These are phyloP conservation scores for Phytophthora pistaciae DNA, from an alignment of 352 stramenopile genomes.

Conservation along the genomic window DNA sequence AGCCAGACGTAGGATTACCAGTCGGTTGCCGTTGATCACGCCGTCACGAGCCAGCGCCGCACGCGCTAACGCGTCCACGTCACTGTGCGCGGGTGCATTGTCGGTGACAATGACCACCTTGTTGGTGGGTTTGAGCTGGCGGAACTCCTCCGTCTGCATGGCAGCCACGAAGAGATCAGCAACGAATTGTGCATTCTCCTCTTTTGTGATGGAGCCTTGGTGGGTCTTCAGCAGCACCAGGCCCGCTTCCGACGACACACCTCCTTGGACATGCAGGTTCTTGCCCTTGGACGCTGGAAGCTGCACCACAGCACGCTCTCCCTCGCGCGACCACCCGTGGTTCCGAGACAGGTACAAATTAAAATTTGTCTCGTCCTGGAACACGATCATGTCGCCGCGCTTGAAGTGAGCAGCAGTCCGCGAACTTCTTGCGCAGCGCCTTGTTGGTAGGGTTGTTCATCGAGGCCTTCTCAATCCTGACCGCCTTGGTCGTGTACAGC, in stretches of 20 bases:
- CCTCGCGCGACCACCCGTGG: constrained; percentile 14
- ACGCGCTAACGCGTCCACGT: constrained; percentile 8
- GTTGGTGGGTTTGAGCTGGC: constrained; percentile 8
- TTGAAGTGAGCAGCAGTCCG: constrained; percentile 13
- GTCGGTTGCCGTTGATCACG: constrained; percentile 21
- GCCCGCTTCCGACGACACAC: constrained; percentile 8
- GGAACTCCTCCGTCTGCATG: constrained; percentile 13
- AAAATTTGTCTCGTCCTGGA: constrained; percentile 33
- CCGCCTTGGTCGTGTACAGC: constrained; percentile 25
- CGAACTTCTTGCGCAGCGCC: constrained; percentile 25
- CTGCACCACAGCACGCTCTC: constrained; percentile 11
- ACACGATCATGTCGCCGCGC: constrained; percentile 33
- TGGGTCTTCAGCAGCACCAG: constrained; percentile 29
- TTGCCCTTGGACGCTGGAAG: constrained; percentile 22
- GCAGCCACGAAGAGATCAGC: constrained; percentile 33
- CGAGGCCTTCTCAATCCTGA: constrained; percentile 31
- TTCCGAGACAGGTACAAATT: constrained; percentile 39
- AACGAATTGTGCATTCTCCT: constrained; percentile 28
- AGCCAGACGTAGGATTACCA: constrained; percentile 6
- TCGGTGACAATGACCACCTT: constrained; percentile 33
- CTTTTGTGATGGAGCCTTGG: constrained; percentile 19
- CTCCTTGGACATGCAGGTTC: constrained; percentile 27
- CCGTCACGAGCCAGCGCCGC: constrained; percentile 13
- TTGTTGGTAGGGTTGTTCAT: constrained; percentile 37
- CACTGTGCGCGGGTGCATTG: constrained; percentile 25